Percentiles rank a stretch among this genome's conserved stretches.
phyloP scores from a whole-genome alignment of 2,329 filamentous ascomycete genomes.

The Colletotrichum sp. region DNA sequence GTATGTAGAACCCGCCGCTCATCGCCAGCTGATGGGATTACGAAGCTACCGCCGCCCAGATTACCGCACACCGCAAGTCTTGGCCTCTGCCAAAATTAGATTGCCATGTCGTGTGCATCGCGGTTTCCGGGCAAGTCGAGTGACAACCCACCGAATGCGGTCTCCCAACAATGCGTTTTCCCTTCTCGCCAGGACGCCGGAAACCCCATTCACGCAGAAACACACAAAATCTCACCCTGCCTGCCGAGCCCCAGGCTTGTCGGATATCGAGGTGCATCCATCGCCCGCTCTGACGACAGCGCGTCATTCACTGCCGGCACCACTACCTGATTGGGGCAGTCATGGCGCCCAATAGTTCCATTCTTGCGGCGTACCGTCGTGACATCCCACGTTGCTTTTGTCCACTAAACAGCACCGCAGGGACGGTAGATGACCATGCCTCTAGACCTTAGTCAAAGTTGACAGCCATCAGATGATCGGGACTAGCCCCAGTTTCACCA shows the following conservation, averaged over 20 bases:
- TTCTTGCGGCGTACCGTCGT: constrained; percentile 10
- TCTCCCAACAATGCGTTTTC: not conserved
- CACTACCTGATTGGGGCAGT: constrained; percentile 11
- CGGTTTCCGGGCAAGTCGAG: not conserved
- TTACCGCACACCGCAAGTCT: not conserved
- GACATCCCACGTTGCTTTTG: constrained; percentile 19
- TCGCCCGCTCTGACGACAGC: constrained; percentile 13
- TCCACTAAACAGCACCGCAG: constrained; percentile 13
- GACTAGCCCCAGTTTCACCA: constrained; percentile 20
- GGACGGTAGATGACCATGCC: constrained; percentile 12
- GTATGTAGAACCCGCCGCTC: not conserved
- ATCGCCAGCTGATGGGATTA: constrained; percentile 6
- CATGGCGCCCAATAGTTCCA: constrained; percentile 21
- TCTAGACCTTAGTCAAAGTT: constrained; percentile 3
- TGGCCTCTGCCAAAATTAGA: not conserved
- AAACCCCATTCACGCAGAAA: not conserved
- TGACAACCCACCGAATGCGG: not conserved
- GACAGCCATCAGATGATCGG: constrained; percentile 20
- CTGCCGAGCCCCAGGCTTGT: not conserved
- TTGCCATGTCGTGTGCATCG: not conserved
- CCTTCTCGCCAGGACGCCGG: not conserved
- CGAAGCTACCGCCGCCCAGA: not conserved
- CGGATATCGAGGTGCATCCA: constrained; percentile 10
- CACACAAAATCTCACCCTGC: not conserved
- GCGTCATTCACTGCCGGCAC: constrained; percentile 12